Evolutionary conservation across 73 alveolate genomes (phyloP), one percentile per base, ranked within the genome.

Genomic region (Stentor roeselii): DNA sequence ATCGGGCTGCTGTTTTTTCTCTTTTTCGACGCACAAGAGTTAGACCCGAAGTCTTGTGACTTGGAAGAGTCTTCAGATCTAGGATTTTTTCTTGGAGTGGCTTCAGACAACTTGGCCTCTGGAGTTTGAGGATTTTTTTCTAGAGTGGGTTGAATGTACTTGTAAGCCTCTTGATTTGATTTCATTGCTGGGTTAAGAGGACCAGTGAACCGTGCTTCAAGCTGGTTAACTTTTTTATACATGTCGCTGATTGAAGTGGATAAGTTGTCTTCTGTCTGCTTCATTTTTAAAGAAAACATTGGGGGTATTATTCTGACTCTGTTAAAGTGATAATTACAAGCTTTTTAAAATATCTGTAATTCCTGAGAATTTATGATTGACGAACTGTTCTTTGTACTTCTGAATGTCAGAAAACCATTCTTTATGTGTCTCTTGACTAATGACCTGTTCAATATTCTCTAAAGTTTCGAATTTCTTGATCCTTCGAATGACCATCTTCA

Each of bases 151-250:
- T 50, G 67, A 11, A 50, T 50, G 21, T 50, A 21, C 67, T 67
- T 67, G n/a, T 67, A 15, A 30, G 80, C 21, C 37, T 67, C 41
- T 21, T 36, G 37, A 30, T 32, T n/a, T 27, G 27, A 15, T 21
- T 21, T 21, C 37, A 21, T 30, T 40, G 34, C 11, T 27, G 80
- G 80, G 34, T 21, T 21, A n/a, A 67, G 80, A 21, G 80, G 80
- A 21, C 80, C 80, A 27, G 80, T 67, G 41, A 67, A 32, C 41
- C 80, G 37, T 27, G 80, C 80, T 2, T 67, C 80, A 14, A 67
- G 37, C 27, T 67, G n/a, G 41, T 14, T 21, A 34, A 67, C 27
- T 40, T 50, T 50, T 21, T 50, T 6, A 50, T 21, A 11, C 21
- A 50, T 50, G 67, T 50, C 67, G 67, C 67, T 50, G 67, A 50